Evolutionary conservation across 106 monocot species (phyloP).

Genomic region (Apostasia shenzhenica): DNA sequence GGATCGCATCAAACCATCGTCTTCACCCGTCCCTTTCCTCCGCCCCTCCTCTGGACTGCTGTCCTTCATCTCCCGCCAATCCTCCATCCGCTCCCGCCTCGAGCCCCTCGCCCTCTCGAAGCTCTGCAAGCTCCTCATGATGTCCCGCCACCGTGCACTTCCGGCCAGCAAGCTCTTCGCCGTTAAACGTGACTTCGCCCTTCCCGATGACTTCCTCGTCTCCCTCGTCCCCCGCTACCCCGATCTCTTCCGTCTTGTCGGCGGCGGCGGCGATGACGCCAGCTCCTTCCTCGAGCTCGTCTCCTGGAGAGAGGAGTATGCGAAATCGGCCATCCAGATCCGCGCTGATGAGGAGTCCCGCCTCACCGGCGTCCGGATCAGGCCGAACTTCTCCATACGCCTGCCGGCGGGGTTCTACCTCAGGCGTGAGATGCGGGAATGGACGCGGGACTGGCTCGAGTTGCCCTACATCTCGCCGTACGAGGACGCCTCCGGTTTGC

Average conservation of each 20-base stretch:
- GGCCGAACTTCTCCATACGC: conserved; percentile 63
- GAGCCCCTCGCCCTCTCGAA: conserved; percentile 38
- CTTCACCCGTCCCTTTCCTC: conserved; percentile 56
- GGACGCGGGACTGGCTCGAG: conserved; percentile 89
- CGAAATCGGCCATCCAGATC: conserved; percentile 51
- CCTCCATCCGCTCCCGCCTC: conserved; percentile 18
- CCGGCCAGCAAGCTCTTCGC: conserved; percentile 47
- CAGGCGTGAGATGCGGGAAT: conserved; percentile 86
- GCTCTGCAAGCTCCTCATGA: conserved; percentile 82
- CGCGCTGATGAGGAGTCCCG: conserved; percentile 53
- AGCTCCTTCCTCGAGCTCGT: conserved; percentile 49
- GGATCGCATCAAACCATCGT: conserved; percentile 41
- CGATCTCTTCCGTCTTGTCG: conserved; percentile 31
- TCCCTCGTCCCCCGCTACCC: conserved; percentile 45
- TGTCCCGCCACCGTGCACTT: conserved; percentile 45
- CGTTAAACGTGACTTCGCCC: conserved; percentile 69
- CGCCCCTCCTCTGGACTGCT: conserved; percentile 42
- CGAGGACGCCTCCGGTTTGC: conserved; percentile 40
- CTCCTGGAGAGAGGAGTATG: conserved; percentile 54
- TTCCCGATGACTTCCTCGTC: conserved; percentile 62
- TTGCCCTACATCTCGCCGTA: conserved; percentile 88
- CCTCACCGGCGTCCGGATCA: conserved; percentile 41
- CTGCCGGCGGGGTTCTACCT: conserved; percentile 64
- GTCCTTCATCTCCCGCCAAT: conserved; percentile 33
- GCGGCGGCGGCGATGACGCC: conserved; percentile 22